Evolutionary conservation across 257 asterid genomes (phyloP), one percentile per base, ranked within the genome.

Genomic region (Nicotiana attenuata): DNA sequence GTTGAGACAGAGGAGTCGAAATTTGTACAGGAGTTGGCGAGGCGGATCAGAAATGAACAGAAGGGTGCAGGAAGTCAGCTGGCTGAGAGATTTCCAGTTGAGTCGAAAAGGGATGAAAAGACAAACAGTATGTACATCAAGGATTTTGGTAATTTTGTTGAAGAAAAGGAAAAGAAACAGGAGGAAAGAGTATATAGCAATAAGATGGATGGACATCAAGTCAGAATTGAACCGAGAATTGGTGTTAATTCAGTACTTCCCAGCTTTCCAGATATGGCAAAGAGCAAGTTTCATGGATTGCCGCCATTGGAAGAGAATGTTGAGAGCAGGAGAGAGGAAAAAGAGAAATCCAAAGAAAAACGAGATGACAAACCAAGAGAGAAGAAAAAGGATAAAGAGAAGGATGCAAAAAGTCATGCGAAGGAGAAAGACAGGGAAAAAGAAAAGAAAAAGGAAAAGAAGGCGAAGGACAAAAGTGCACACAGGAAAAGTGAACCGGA

Each of bases 21-120:
- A 86, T 90, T 82, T 85, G 88, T 89, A 66, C 90, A 67, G 88
- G 95, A 92, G 79, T 81, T 90, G 90, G 93, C 86, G 59, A 82
- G 89, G 89, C 87, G 97, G 88, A 85, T 85, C 81, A 90, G 83
- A 81, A 82, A 71, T 65, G 94, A 88, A 47, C 87, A 85, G 79
- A 88, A 84, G 80, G 86, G 83, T 38, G 63, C 64, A 75, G 45
- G 28, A 38, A 26, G 64, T 85, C 91, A 85, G 75, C 83, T 86
- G 66, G 89, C 87, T 9, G 92, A 85, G 81, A 85, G 80, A 79
- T 69, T 81, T 80, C 84, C 90, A 73, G 69, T 76, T 65, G 90
- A 79, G 76, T 33, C 53, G 57, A 87, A 82, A 31, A 86, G 86
- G 81, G 82, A 82, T 79, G 88, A 83, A 67, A 86, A 75, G 77